Base-by-base conservation (phyloP, 495 filamentous ascomycete species). In the Antarctomyces pellizariae region DNA sequence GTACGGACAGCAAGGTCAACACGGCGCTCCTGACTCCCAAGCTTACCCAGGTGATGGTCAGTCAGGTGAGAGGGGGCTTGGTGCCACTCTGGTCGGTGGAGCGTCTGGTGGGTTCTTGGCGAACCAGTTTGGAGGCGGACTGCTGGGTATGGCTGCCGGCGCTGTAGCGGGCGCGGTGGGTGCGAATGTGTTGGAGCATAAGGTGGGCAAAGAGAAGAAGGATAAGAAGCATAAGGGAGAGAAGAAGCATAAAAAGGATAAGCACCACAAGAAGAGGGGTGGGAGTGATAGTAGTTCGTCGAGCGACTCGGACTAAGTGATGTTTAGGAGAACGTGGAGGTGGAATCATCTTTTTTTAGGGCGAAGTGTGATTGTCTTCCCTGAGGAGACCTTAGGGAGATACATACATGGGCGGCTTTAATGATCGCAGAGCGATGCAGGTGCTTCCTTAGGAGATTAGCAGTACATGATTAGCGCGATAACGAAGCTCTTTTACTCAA, bases 91-190 rank as follows among this genome's bases (percentile, higher is more conserved):
- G 0, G 28, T 59, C 0, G 66, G 65, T 7, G 56, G 62, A 13
- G 59, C 53, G 0, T 53, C 45, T 1, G 65, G 63, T 18, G 63
- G 52, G 0, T 55, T 62, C 14, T 20, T 63, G 0, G 65, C 58
- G 0, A 47, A 64, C 17, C 41, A 57, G 35, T 34, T 48, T 8
- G 56, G 57, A 10, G 58, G 61, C 0, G 51, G 50, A 6, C 40
- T 46, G 4, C 33, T 69, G 4, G 59, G 55, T 5, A 62, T 59
- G 5, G 28, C 62, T 1, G 41, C 53, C 0, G 66, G 63, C 0
- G 36, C 50, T 5, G 52, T 62, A 0, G 60, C 54, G 2, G 66
- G 66, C 0, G 65, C 64, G 1, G 45, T 67, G 2, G 64, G 57
- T 0, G 65, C 65, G 10, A 69, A 66, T 22, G 43, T 55, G 3